Base-by-base conservation (phyloP, 768 basidiomycete genomes). In the Hygrocybe coccinea region DNA sequence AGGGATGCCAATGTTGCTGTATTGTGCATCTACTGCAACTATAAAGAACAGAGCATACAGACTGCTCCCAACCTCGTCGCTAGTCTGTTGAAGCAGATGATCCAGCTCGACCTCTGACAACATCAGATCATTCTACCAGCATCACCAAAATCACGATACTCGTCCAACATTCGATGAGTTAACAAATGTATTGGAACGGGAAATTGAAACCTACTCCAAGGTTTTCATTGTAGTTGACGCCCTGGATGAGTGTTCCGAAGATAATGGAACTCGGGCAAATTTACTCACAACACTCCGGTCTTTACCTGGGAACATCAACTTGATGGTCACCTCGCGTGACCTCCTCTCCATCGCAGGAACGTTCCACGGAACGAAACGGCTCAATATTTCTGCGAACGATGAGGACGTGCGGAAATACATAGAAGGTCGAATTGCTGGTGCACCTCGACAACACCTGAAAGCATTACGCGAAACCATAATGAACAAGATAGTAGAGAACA, bases 11-110 rank as follows among this genome's bases (percentile, higher is more conserved):
- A 22, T 41, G 22, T 52, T 15, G 52, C 19, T 22, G 14, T 52
- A 41, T 3, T 25, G 51, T 15, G 34, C 52, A 52, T 52, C 15
- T 52, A 52, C 39, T 52, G 52, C 52, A 52, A 52, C 17, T 52
- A 52, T 25, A 50, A 25, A 19, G 19, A 52, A 22, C 36, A 43
- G 52, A 52, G 5, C 12, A 22, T 6, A 11, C 52, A 52, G 39
- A 52, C 52, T 1, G 8, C 41, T 15, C 14, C 52, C 21, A 39
- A 44, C 17, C 24, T 52, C 33, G 2, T 52, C 17, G 52, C 52
- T 17, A 52, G 52, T 44, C 37, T 52, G 5, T 21, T 52, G 19
- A 52, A 52, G 17, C 52, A 41, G 14, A 35, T 52, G 7, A 37
- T 41, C 52, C 52, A 52, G 15, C 52, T 10, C n/a, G 17, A 41